Conservation (phyloP, 345 rosid species). For the Pistacia vera region DNA sequence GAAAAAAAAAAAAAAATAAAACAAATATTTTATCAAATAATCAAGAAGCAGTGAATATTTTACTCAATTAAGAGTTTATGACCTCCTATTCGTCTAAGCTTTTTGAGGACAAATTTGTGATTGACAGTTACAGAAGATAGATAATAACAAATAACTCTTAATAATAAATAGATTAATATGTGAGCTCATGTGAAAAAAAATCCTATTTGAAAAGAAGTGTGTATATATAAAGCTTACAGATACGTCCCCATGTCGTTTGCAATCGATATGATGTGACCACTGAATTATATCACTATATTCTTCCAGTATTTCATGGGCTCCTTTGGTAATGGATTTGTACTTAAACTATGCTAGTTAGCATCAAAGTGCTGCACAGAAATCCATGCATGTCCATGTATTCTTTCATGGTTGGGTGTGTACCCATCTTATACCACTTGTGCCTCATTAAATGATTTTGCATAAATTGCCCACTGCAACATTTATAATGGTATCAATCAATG, state of each 20-base stretch:
- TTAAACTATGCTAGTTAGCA: slow-evolving; percentile 17
- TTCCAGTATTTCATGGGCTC: slow-evolving; percentile 14
- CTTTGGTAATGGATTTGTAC: slow-evolving; percentile 20
- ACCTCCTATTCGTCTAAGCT: too few species aligned
- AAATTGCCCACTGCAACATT: slow-evolving; percentile 42
- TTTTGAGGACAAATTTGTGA: too few species aligned
- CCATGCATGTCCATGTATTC: slow-evolving; percentile 48
- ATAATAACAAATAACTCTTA: too few species aligned
- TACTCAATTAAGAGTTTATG: too few species aligned
- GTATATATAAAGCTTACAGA: slow-evolving; percentile 16
- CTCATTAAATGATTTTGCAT: slow-evolving; percentile 34
- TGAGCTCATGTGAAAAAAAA: too few species aligned
- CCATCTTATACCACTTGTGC: slow-evolving; percentile 45
- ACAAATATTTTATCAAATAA: background rate
- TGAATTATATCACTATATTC: slow-evolving; percentile 14
- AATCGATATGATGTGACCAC: slow-evolving; percentile 30
- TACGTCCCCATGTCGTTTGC: slow-evolving; percentile 45
- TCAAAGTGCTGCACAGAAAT: slow-evolving; percentile 31
- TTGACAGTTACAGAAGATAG: too few species aligned
- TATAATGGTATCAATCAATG: too few species aligned
- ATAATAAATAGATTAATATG: too few species aligned
- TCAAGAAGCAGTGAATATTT: too few species aligned
- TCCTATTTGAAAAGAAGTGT: too few species aligned
- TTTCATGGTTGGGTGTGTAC: slow-evolving; percentile 32
- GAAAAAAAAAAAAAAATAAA: too few species aligned